These are phyloP conservation scores for Aspergillus carbonarius DNA, from an alignment of 2,329 filamentous ascomycete genomes.

Conservation along the genomic window DNA sequence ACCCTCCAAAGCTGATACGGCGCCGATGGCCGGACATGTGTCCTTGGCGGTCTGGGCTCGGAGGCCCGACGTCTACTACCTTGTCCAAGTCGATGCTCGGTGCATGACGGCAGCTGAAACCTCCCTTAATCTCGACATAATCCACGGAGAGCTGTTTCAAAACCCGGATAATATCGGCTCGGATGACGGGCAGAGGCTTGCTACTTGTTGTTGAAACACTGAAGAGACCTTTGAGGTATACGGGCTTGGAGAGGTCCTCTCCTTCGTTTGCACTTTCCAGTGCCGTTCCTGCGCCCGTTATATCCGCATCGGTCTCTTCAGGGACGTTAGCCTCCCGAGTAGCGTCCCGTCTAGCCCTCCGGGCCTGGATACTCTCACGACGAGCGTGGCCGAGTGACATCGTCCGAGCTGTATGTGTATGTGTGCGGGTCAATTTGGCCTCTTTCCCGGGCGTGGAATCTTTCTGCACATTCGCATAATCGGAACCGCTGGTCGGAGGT, in stretches of 20 bases:
- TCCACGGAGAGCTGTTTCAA: constrained; percentile 85
- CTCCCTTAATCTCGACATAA: constrained; percentile 87
- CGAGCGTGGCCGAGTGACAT: constrained; percentile 88
- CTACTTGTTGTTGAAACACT: constrained; percentile 95
- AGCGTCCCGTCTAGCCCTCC: constrained; percentile 72
- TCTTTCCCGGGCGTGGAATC: constrained; percentile 48
- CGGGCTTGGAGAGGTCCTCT: constrained; percentile 80
- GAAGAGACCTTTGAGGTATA: constrained; percentile 94
- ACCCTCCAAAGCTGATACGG: constrained; percentile 80
- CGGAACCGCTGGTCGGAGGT: constrained; percentile 74
- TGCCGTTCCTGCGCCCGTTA: constrained; percentile 56
- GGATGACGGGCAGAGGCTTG: constrained; percentile 82
- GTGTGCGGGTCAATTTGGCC: constrained; percentile 58
- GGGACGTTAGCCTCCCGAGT: constrained; percentile 74
- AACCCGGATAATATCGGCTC: constrained; percentile 86
- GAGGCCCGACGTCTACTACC: constrained; percentile 61
- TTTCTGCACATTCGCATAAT: constrained; percentile 56
- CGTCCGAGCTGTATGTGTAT: constrained; percentile 68
- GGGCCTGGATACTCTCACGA: constrained; percentile 86
- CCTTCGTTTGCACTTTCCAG: constrained; percentile 54
- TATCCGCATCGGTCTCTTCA: constrained; percentile 85
- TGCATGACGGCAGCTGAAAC: constrained; percentile 83
- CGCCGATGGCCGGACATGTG: constrained; percentile 62
- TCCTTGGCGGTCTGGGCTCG: constrained; percentile 55
- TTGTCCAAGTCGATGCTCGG: constrained; percentile 87